These are phyloP conservation scores for Phaeomoniella chlamydospora DNA, from an alignment of 2,329 filamentous ascomycete genomes.

Conservation along the genomic window DNA sequence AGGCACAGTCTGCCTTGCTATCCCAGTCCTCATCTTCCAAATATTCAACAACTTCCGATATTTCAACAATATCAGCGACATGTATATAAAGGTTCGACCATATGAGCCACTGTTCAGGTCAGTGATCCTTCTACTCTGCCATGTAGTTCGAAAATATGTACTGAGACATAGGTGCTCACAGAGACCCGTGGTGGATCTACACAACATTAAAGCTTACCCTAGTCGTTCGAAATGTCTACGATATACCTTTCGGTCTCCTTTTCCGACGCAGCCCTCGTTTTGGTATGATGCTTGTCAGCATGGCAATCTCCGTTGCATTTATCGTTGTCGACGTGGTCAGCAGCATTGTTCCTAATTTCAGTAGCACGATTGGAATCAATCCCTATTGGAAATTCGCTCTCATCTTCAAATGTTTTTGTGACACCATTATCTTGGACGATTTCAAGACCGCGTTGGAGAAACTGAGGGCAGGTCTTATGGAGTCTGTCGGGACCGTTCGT, in stretches of 20 bases:
- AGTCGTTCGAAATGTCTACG: slow-evolving; percentile 47
- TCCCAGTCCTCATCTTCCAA: slow-evolving; percentile 50
- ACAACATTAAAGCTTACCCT: slow-evolving; percentile 44
- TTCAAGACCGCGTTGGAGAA: slow-evolving; percentile 44
- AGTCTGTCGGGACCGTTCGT: background rate
- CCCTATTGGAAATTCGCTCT: slow-evolving; percentile 43
- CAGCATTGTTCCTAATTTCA: slow-evolving; percentile 1
- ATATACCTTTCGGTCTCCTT: slow-evolving; percentile 48
- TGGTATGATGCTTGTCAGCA: slow-evolving; percentile 45
- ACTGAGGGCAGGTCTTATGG: background rate
- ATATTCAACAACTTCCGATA: slow-evolving; percentile 51
- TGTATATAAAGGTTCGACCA: slow-evolving; percentile 40
- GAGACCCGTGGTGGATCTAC: slow-evolving; percentile 55
- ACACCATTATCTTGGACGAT: slow-evolving; percentile 50
- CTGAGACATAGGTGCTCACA: slow-evolving; percentile 8
- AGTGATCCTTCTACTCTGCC: slow-evolving; percentile 4
- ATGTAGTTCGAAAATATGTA: too few relatives aligned
- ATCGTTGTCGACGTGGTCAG: slow-evolving; percentile 46
- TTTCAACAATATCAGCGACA: slow-evolving; percentile 36
- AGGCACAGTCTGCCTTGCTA: slow-evolving; percentile 39
- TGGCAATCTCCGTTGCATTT: slow-evolving; percentile 50
- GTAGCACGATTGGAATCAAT: slow-evolving; percentile 30
- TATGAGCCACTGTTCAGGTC: slow-evolving; percentile 45
- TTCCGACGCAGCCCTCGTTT: slow-evolving; percentile 48
- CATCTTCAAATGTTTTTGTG: slow-evolving; percentile 52